phyloP scores from a whole-genome alignment of 164 flowering plant species.

The Kingdonia uniflora region DNA sequence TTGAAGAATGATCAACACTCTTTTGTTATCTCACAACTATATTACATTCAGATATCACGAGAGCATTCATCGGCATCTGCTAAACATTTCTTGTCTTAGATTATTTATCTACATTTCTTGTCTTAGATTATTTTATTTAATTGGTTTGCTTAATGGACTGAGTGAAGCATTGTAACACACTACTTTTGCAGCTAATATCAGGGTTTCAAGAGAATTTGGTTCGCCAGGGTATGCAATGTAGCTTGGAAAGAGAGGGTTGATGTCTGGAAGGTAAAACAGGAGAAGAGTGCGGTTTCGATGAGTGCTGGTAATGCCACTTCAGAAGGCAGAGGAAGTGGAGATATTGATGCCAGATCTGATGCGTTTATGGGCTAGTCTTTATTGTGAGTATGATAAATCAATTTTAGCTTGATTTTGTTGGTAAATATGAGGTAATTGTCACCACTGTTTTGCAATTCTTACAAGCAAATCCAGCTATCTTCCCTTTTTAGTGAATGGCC shows the following conservation, averaged over 20 bases:
- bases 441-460: too few relatives aligned
- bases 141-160: too few relatives aligned
- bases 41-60: constrained; percentile 75
- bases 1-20: too few relatives aligned
- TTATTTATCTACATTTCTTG: too few relatives aligned
- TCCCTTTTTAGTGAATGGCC: too few relatives aligned
- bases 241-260: constrained; percentile 57
- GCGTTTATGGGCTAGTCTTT: constrained; percentile 27
- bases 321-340: constrained; percentile 55
- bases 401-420: too few relatives aligned
- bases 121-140: too few relatives aligned
- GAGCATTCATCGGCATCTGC: constrained; percentile 90
- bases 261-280: constrained; percentile 51
- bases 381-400: too few relatives aligned
- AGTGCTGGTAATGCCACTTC: constrained; percentile 44
- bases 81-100: constrained; percentile 49
- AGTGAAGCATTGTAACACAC: too few relatives aligned
- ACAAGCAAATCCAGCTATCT: too few relatives aligned
- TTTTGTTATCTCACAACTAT: too few relatives aligned
- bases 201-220: constrained; percentile 76
- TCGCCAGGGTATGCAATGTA: constrained; percentile 48
- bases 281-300: constrained; percentile 52
- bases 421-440: too few relatives aligned
- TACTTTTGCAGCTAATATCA: constrained; percentile 45
- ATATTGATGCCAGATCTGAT: constrained; percentile 29